These are phyloP conservation scores for Ambrosia trifida DNA, from an alignment of 129 eudicot genomes.

Conservation along the genomic window DNA sequence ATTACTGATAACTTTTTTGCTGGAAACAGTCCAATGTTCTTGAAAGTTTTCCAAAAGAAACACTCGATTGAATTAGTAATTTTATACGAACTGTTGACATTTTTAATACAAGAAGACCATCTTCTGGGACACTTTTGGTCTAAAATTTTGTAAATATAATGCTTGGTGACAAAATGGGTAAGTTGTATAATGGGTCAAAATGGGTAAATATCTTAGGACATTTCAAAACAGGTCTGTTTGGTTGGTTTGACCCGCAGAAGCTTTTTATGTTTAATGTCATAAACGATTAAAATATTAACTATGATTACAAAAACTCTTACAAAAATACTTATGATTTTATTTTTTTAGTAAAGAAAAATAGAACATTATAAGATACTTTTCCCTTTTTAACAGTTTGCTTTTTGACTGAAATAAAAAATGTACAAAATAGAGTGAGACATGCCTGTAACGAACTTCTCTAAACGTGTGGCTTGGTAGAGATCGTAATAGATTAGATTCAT, in stretches of 20 bases:
- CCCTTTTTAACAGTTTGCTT: too few relatives aligned
- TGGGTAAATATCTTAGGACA: too few relatives aligned
- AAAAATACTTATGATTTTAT: too few relatives aligned
- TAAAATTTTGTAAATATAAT: not conserved
- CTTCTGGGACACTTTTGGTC: not conserved
- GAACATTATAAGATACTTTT: too few relatives aligned
- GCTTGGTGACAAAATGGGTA: not conserved
- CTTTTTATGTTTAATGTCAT: not conserved
- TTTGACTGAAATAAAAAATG: not conserved
- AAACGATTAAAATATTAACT: not conserved
- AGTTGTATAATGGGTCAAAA: slow-evolving; percentile 1
- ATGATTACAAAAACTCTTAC: too few relatives aligned
- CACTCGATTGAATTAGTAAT: slow-evolving; percentile 2
- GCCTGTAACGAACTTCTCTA: slow-evolving; percentile 98
- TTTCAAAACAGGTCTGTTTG: too few relatives aligned
- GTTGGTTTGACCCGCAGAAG: not conserved
- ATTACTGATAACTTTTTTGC: too few relatives aligned
- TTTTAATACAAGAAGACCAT: slow-evolving; percentile 3
- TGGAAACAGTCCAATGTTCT: not conserved
- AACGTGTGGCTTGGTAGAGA: slow-evolving; percentile 95
- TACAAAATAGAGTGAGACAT: slow-evolving; percentile 21
- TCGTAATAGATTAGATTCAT: slow-evolving; percentile 95
- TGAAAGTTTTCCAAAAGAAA: not conserved
- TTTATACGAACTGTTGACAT: not conserved
- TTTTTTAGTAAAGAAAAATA: too few relatives aligned